Conservation (phyloP, 2,329 filamentous ascomycete species). For the Penicillium sp. region DNA sequence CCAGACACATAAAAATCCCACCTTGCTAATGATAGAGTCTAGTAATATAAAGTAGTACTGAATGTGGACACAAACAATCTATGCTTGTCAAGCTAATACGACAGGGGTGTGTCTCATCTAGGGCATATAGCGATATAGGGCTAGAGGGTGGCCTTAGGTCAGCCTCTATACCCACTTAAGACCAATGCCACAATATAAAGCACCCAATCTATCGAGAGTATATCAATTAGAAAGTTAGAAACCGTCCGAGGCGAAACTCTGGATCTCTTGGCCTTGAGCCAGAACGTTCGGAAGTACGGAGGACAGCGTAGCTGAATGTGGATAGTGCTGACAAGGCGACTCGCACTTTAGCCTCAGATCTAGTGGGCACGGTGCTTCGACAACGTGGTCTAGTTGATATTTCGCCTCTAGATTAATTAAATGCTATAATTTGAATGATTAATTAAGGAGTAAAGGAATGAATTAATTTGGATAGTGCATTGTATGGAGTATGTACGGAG, state of each 20-base stretch:
- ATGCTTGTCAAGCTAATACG: conserved; percentile 1
- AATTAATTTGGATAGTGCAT: not conserved
- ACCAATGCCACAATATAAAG: not conserved
- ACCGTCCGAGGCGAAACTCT: not conserved
- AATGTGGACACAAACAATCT: conserved; percentile 3
- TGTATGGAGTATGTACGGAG: not conserved
- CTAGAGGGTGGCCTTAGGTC: not conserved
- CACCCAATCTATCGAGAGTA: not conserved
- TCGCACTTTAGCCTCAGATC: conserved; percentile 1
- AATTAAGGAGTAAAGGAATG: not conserved
- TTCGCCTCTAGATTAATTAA: not conserved
- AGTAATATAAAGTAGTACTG: not conserved
- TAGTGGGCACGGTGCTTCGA: not conserved
- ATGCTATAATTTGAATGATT: not conserved
- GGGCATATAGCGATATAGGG: not conserved
- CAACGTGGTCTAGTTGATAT: not conserved
- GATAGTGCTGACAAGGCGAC: not conserved
- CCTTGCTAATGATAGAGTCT: not conserved
- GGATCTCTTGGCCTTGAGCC: not conserved
- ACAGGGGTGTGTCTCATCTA: not conserved
- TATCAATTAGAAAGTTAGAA: not conserved
- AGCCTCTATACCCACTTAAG: not conserved
- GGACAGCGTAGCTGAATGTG: conserved; percentile 7
- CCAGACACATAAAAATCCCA: not conserved
- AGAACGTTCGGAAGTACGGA: not conserved